phyloP scores from a whole-genome alignment of 345 rosid genomes.

The Physaria fendleri region DNA sequence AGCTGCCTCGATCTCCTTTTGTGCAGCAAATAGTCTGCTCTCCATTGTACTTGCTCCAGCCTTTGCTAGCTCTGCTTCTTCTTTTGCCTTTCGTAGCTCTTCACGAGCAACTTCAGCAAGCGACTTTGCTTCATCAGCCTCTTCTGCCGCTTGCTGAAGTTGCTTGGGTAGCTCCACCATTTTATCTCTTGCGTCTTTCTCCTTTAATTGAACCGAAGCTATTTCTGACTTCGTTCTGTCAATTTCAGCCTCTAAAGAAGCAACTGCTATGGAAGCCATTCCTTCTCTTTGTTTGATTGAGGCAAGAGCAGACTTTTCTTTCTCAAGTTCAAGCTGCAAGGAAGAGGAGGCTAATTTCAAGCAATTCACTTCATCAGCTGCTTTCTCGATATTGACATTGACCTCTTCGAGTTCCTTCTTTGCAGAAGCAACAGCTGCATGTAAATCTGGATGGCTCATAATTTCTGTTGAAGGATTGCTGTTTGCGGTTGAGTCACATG shows the following conservation, averaged over 20 bases:
- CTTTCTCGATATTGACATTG: constrained; percentile 62
- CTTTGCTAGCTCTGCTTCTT: constrained; percentile 74
- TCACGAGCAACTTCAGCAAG: constrained; percentile 59
- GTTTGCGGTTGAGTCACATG: constrained; percentile 6
- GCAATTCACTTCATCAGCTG: constrained; percentile 56
- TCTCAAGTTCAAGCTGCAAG: constrained; percentile 57
- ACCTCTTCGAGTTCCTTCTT: constrained; percentile 81
- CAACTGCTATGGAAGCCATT: constrained; percentile 69
- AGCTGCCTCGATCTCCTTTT: constrained; percentile 84
- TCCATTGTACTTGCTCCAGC: constrained; percentile 67
- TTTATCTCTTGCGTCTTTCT: constrained; percentile 61
- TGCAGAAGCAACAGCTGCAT: constrained; percentile 53
- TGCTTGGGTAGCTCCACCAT: constrained; percentile 64
- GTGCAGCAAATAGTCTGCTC: constrained; percentile 65
- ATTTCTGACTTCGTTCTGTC: constrained; percentile 55
- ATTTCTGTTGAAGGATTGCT: constrained; percentile 25
- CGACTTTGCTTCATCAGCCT: constrained; percentile 71
- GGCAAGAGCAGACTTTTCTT: constrained; percentile 55
- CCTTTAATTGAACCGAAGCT: constrained; percentile 51
- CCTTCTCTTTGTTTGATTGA: constrained; percentile 78
- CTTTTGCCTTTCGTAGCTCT: constrained; percentile 67
- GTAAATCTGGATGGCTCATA: constrained; percentile 46
- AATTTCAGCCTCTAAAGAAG: constrained; percentile 72
- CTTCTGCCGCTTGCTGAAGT: constrained; percentile 66
- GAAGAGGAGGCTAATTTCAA: constrained; percentile 63